Percentiles rank a stretch among this genome's conserved stretches.
Evolutionary conservation across 139 green algal species (phyloP).

Genomic region (Zygnema cylindricum): DNA sequence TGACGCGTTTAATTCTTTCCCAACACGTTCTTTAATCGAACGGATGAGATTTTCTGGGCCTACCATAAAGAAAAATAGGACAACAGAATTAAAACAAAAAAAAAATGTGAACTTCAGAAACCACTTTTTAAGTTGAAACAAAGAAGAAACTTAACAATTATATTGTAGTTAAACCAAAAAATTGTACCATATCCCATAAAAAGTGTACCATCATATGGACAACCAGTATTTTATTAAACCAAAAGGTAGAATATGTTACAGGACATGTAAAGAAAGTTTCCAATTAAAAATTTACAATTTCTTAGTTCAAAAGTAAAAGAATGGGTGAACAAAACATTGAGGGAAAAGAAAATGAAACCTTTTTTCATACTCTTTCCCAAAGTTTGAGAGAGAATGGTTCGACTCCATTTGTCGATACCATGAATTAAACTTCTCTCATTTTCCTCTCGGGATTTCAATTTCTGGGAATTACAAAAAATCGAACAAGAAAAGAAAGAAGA

Average conservation of each 20-base stretch:
- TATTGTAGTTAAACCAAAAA: too few species aligned
- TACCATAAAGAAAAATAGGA: too few species aligned
- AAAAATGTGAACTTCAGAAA: neutral
- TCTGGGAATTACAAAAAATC: neutral
- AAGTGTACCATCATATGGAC: neutral
- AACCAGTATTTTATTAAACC: neutral
- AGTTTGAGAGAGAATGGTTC: neutral
- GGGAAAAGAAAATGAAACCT: neutral
- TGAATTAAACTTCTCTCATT: neutral
- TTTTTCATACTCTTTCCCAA: neutral
- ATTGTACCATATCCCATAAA: too few species aligned
- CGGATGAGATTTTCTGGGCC: neutral
- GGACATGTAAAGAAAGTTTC: neutral
- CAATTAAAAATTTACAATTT: neutral
- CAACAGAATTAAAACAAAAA: too few species aligned
- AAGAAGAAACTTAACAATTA: neutral
- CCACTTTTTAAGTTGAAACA: neutral
- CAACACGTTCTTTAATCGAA: neutral
- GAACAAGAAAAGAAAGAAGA: neutral
- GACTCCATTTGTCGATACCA: neutral
- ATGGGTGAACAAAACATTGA: too few species aligned
- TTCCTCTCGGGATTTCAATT: neutral
- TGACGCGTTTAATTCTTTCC: neutral
- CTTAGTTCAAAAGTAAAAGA: neutral
- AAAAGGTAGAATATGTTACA: neutral